Conservation (phyloP, 2,329 filamentous ascomycete species). For the Corynespora cassiicola region DNA sequence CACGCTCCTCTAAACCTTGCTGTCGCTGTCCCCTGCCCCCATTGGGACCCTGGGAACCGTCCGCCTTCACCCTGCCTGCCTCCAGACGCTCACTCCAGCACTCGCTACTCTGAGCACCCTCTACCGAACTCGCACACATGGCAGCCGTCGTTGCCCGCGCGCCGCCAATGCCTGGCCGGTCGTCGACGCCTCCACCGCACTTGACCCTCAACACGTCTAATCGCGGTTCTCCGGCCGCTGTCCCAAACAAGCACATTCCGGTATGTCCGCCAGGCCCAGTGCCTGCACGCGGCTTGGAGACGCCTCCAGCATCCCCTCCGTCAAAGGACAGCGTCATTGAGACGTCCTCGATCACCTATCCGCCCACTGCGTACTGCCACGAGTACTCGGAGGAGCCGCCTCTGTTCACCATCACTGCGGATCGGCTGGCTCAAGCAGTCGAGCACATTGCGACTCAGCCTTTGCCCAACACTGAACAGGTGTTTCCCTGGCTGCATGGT, state of each 20-base stretch:
- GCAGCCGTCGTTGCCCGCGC: conserved; percentile 51
- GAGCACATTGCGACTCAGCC: conserved; percentile 80
- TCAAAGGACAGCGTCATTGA: conserved; percentile 62
- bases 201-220: conserved; percentile 65
- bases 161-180: conserved; percentile 42
- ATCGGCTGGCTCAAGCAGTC: conserved; percentile 73
- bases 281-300: conserved; percentile 56
- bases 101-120: conserved; percentile 1
- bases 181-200: conserved; percentile 57
- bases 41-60: too few species aligned
- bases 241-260: conserved; percentile 90
- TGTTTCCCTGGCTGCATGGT: conserved; percentile 97
- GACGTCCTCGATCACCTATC: conserved; percentile 75
- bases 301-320: conserved; percentile 65
- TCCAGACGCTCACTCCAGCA: conserved; percentile 32
- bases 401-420: conserved; percentile 76
- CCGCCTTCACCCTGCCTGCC: conserved; percentile 32
- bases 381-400: conserved; percentile 59
- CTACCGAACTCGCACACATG: conserved; percentile 37
- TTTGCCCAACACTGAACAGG: conserved; percentile 80
- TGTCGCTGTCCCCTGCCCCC: conserved; percentile 11
- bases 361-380: conserved; percentile 69
- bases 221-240: conserved; percentile 65
- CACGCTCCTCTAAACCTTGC: conserved; percentile 6
- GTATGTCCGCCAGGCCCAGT: conserved; percentile 80